Evolutionary conservation across 2,329 filamentous ascomycete genomes (phyloP).

Genomic region (Thelonectria olida): DNA sequence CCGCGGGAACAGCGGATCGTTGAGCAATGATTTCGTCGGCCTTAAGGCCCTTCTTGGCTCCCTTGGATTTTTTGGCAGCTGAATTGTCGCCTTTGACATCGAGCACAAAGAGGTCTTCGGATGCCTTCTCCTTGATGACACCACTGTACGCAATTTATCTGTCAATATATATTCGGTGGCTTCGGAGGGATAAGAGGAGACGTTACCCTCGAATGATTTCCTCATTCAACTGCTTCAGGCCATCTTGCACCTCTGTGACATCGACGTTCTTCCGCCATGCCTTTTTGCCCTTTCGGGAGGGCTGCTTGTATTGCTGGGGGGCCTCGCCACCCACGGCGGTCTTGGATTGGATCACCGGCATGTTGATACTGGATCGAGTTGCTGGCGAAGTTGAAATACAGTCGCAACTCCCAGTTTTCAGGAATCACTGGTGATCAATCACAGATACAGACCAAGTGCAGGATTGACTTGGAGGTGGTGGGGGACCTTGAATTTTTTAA

Average conservation of each 20-base stretch:
- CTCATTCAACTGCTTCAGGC: slow-evolving; percentile 84
- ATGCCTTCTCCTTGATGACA: slow-evolving; percentile 82
- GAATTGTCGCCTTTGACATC: slow-evolving; percentile 77
- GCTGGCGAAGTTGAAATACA: slow-evolving; percentile 21
- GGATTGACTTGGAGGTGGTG: slow-evolving; percentile 29
- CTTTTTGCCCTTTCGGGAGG: slow-evolving; percentile 97
- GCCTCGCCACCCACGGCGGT: slow-evolving; percentile 62
- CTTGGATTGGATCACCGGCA: slow-evolving; percentile 63
- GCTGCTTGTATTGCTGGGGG: slow-evolving; percentile 84
- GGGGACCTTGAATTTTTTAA: slow-evolving; percentile 44
- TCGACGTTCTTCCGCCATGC: slow-evolving; percentile 99
- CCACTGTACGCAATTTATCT: slow-evolving; percentile 65
- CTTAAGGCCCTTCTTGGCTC: slow-evolving; percentile 81
- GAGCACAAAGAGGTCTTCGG: slow-evolving; percentile 85
- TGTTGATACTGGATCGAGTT: slow-evolving; percentile 42
- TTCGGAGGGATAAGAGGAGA: background rate
- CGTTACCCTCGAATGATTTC: slow-evolving; percentile 89
- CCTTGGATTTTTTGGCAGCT: slow-evolving; percentile 71
- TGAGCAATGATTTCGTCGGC: slow-evolving; percentile 90
- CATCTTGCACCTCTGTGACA: slow-evolving; percentile 83
- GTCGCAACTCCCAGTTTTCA: background rate
- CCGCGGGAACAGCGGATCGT: slow-evolving; percentile 82
- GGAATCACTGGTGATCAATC: slow-evolving; percentile 25
- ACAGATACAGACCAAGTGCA: slow-evolving; percentile 15
- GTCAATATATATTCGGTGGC: slow-evolving; percentile 24